Evolutionary conservation across 192 early-diverging fungal genomes (phyloP).

Genomic region (Backusella morwellensis): DNA sequence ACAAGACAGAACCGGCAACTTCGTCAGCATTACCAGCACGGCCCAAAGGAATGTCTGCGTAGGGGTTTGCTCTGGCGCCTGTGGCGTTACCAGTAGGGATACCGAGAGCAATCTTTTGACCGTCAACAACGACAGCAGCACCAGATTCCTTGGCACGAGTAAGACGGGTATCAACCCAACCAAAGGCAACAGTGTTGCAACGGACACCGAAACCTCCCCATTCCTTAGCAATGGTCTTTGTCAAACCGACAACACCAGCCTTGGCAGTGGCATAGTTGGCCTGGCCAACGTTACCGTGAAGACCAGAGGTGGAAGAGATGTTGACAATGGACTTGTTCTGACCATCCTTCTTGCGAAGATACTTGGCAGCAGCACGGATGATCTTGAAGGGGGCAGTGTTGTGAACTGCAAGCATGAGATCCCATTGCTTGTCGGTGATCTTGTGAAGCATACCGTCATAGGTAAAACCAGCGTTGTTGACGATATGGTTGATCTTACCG

Average conservation of each 20-base stretch:
- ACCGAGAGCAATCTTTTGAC: slow-evolving; percentile 60
- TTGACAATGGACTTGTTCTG: slow-evolving; percentile 57
- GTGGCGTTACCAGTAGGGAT: slow-evolving; percentile 50
- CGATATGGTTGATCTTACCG: slow-evolving; percentile 78
- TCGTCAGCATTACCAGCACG: slow-evolving; percentile 61
- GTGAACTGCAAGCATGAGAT: slow-evolving; percentile 75
- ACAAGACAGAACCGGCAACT: slow-evolving; percentile 55
- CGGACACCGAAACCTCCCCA: slow-evolving; percentile 66
- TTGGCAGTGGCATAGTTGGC: slow-evolving; percentile 96
- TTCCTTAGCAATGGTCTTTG: slow-evolving; percentile 87
- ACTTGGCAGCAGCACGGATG: slow-evolving; percentile 52
- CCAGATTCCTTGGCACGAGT: slow-evolving; percentile 65
- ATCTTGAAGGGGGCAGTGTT: slow-evolving; percentile 65
- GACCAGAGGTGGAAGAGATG: slow-evolving; percentile 65
- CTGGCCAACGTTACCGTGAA: slow-evolving; percentile 92
- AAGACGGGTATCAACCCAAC: slow-evolving; percentile 63
- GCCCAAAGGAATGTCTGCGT: slow-evolving; percentile 54
- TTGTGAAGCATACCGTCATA: slow-evolving; percentile 91
- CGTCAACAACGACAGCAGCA: slow-evolving; percentile 53
- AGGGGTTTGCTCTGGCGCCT: slow-evolving; percentile 32
- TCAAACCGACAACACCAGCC: slow-evolving; percentile 88
- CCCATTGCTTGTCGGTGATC: slow-evolving; percentile 93
- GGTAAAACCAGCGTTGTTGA: slow-evolving; percentile 98
- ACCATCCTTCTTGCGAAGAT: slow-evolving; percentile 57
- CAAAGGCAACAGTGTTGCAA: slow-evolving; percentile 62